These are phyloP conservation scores for Sequoia sempervirens DNA, from an alignment of 75 land plant genomes.

Conservation along the genomic window DNA sequence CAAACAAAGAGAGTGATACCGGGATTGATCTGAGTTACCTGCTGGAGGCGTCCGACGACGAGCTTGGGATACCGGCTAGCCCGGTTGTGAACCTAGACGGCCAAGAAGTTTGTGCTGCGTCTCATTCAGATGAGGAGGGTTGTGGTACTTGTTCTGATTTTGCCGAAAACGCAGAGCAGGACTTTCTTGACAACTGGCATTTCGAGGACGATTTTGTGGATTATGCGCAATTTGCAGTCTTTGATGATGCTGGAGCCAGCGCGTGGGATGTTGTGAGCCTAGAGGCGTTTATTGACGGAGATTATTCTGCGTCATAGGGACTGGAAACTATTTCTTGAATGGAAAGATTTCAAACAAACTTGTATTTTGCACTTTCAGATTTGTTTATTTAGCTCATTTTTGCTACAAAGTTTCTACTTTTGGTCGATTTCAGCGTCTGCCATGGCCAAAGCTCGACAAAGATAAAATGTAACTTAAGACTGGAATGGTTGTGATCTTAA, in stretches of 20 bases:
- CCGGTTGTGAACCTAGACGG: not conserved
- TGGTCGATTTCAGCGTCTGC: too few species aligned
- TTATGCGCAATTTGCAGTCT: not conserved
- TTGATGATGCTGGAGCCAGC: not conserved
- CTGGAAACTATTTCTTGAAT: not conserved
- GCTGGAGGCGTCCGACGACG: not conserved
- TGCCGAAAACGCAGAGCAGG: not conserved
- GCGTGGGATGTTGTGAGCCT: not conserved
- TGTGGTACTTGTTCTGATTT: not conserved
- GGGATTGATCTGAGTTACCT: not conserved
- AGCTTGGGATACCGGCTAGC: constrained; percentile 2
- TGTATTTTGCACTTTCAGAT: not conserved
- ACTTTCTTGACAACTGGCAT: not conserved
- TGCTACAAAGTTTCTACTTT: too few species aligned
- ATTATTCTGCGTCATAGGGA: not conserved
- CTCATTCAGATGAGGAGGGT: not conserved
- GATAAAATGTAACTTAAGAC: too few species aligned
- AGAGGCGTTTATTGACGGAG: not conserved
- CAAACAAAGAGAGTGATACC: not conserved
- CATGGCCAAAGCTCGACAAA: not conserved
- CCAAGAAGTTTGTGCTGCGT: not conserved
- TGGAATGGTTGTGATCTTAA: too few species aligned
- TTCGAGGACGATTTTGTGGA: not conserved
- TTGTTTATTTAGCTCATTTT: too few species aligned
- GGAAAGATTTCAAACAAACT: not conserved